Conservation (phyloP, 139 green algal genomes). For the Haematococcus sp. region DNA sequence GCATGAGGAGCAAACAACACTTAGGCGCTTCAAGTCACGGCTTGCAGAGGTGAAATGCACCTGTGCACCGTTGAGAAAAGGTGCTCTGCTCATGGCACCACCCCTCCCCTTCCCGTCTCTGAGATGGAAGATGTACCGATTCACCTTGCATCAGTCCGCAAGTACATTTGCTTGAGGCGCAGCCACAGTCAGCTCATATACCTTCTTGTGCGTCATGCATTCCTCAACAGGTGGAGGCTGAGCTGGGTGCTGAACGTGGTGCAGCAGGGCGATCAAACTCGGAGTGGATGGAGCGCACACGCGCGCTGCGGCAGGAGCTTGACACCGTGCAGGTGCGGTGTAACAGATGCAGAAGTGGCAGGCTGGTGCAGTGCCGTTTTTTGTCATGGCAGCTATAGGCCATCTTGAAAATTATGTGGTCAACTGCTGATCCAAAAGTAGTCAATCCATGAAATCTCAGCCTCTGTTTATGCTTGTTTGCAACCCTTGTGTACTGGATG, state of each 20-base stretch:
- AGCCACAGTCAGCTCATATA: background rate
- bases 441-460: too few relatives aligned
- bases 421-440: too few relatives aligned
- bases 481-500: too few relatives aligned
- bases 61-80: background rate
- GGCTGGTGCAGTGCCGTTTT: too few relatives aligned
- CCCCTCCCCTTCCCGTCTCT: background rate
- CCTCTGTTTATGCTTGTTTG: too few relatives aligned
- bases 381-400: too few relatives aligned
- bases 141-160: background rate
- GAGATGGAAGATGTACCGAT: background rate
- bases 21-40: slow-evolving; percentile 24
- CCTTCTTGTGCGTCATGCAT: background rate
- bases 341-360: too few relatives aligned
- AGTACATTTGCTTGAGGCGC: background rate
- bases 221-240: slow-evolving; percentile 1
- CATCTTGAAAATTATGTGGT: too few relatives aligned
- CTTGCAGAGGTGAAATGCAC: slow-evolving; percentile 19
- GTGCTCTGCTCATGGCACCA: background rate
- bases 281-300: background rate
- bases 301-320: slow-evolving; percentile 17
- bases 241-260: background rate
- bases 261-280: background rate
- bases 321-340: slow-evolving; percentile 23
- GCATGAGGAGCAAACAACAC: slow-evolving; percentile 23